Evolutionary conservation across 2,329 filamentous ascomycete genomes (phyloP), one percentile per base, ranked within the genome.

Genomic region (Beauveria varroae): DNA sequence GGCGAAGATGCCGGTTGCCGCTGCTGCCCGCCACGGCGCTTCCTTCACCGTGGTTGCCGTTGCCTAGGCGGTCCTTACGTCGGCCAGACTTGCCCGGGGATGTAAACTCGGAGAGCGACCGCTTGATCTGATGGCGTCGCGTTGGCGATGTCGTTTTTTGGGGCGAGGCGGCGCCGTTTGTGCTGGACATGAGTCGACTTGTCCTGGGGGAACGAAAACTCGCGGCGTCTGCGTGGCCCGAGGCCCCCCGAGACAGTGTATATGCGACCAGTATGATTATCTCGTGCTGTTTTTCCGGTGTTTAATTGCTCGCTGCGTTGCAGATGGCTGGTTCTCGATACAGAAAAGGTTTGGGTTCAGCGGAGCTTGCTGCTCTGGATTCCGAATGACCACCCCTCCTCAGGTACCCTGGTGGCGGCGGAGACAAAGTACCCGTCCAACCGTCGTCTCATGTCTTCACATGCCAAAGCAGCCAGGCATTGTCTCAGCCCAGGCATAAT

Each of bases 71-170:
- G 44, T 64, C 67, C 30, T 65, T 67, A 60, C 71, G 71, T n/a
- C 71, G 70, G 53, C 71, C 68, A 74, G 72, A 63, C 62, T 73
- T 76, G 63, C 76, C 73, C 24, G 81, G 79, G 41, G 79, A 77
- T 26, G 81, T 75, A 57, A 83, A 67, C 65, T 85, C 82, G 50
- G 79, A 79, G 62, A 85, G 77, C 52, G 84, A 86, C 40, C 81
- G 79, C 63, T 77, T 80, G 63, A 84, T 75, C 66, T 82, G 81
- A 66, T 84, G 83, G 62, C 78, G 78, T 54, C 55, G 47, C 40
- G 53, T 54, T 20, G 71, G 68, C 66, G 68, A 66, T 7, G 57
- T 57, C 22, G 58, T 47, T 46, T 61, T 67, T 69, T 46, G 67
- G 64, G 58, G 34, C 43, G 43, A 57, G 61, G 58, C 43, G 43